Evolutionary conservation across 495 filamentous ascomycete genomes (phyloP), one percentile per base, ranked within the genome.

Genomic region (Trypethelium eluteriae): DNA sequence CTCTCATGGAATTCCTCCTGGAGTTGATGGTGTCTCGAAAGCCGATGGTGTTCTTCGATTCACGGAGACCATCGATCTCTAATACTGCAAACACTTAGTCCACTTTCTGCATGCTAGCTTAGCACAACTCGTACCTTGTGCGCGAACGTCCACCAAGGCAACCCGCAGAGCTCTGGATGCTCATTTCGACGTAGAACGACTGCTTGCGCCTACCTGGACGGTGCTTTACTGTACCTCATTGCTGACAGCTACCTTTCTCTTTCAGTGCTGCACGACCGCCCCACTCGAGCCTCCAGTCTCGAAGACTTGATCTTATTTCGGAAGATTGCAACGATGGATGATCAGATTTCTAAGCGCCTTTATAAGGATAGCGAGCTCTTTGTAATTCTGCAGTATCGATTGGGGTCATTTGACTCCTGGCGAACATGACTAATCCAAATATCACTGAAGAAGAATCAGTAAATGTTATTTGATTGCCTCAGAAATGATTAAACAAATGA

Each of bases 11-110:
- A 63, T 85, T 76, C 81, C 82, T 34, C 78, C 83, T 35, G 91
- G 91, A 12, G 87, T 97, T 57, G 94, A 98, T 76, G 94, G 94
- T 14, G 77, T 94, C 67, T 79, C 98, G 69, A 90, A 84, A 78
- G 84, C 84, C 57, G 90, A 96, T 72, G 94, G 93, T 3, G 87
- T 98, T 63, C 78, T 98, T 72, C 81, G 88, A 74, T 98, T 98
- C 74, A 93, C 93, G 75, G 92, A 96, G 76, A 91, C 85, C 72
- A 92, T 98, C 77, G 93, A 96, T 70, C 93, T 97, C 82, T 98
- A 69, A 68, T 44, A 7, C 34, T 32, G 46, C 62, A 53, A 16
- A 2, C 25, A 25, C 25, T 25, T 1, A 25, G 25, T 25, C 25
- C 25, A 25, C 25, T 25, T 25, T 25, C 25, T 25, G 0, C 25